phyloP scores from a whole-genome alignment of 78 protist genomes.

The Monosiga brevicollis region DNA sequence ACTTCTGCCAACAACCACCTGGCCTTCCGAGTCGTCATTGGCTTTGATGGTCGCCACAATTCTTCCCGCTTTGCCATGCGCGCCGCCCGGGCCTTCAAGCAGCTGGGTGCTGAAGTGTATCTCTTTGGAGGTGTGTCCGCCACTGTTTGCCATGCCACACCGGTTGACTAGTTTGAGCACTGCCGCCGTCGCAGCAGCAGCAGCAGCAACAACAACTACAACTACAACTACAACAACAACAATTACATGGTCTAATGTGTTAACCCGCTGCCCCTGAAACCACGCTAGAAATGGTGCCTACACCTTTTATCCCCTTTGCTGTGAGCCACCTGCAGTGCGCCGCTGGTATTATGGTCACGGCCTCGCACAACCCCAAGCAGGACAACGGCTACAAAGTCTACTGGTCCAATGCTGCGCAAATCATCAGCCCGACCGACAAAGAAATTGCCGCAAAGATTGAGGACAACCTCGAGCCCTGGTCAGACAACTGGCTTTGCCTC shows the following conservation, averaged over 20 bases:
- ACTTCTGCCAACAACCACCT: neutral
- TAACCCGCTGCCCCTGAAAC: neutral
- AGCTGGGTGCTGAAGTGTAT: slow-evolving; percentile 45
- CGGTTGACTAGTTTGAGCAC: neutral
- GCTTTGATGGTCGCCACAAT: slow-evolving; percentile 83
- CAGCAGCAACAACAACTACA: neutral
- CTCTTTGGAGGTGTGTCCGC: slow-evolving; percentile 51
- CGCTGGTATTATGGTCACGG: slow-evolving; percentile 88
- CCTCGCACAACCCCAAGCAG: slow-evolving; percentile 89
- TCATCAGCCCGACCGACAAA: slow-evolving; percentile 56
- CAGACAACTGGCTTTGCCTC: neutral
- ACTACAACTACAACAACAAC: neutral
- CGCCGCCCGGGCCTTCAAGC: slow-evolving; percentile 64
- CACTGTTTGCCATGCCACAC: slow-evolving; percentile 72
- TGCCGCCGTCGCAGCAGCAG: neutral
- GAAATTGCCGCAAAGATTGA: slow-evolving; percentile 36
- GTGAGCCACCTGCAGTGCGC: slow-evolving; percentile 27
- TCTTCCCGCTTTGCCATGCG: slow-evolving; percentile 60
- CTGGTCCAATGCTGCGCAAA: slow-evolving; percentile 88
- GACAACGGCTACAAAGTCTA: slow-evolving; percentile 99
- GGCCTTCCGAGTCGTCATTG: slow-evolving; percentile 37
- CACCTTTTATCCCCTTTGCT: slow-evolving; percentile 50
- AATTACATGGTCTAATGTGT: neutral
- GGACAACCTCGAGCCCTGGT: slow-evolving; percentile 7
- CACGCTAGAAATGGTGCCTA: neutral